Evolutionary conservation across 2,329 filamentous ascomycete species (phyloP), one percentile per base, ranked within the genome.

Genomic region (Chaetothyriales sp.): DNA sequence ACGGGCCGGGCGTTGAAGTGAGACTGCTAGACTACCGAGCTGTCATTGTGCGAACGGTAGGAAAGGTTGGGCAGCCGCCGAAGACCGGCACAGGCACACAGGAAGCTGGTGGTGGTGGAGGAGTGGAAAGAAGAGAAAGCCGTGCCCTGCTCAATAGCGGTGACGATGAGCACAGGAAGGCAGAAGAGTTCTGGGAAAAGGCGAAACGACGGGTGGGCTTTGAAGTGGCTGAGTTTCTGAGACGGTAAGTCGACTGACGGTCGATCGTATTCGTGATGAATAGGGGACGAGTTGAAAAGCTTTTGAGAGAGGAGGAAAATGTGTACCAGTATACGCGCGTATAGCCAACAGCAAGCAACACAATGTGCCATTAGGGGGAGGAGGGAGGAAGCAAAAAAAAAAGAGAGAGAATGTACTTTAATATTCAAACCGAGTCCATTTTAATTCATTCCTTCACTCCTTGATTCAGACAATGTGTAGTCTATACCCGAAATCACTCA

Each of bases 141-240:
- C 26, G 46, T 25, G 48, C 44, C 32, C 42, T 44, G 18, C 28
- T 45, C 20, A 46, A 43, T 15, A 36, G 32, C 2, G 44, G 53
- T 43, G 44, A 51, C 60, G 62, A 63, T 18, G 60, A 54, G 59
- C 63, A 10, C 57, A 59, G 49, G 19, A 55, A 52, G 10, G 49
- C 46, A 9, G 65, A 42, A 62, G 68, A 61, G 66, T 68, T 22
- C 64, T 86, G 56, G 80, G 82, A 86, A 64, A 82, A 78, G 61
- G 80, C 80, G 9, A 73, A 88, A 64, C 75, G 87, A 53, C 73
- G 88, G 55, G 70, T 95, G 47, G 83, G 80, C 1, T 95, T 95
- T 67, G 89, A 95, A 70, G 80, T 95, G 56, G 78, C 84, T 50
- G 89, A 95, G 67, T 93, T 66, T 53, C 60, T 72, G 57, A 66